phyloP scores from a whole-genome alignment of 2,329 filamentous ascomycete species.

The Seiridium cupressi region DNA sequence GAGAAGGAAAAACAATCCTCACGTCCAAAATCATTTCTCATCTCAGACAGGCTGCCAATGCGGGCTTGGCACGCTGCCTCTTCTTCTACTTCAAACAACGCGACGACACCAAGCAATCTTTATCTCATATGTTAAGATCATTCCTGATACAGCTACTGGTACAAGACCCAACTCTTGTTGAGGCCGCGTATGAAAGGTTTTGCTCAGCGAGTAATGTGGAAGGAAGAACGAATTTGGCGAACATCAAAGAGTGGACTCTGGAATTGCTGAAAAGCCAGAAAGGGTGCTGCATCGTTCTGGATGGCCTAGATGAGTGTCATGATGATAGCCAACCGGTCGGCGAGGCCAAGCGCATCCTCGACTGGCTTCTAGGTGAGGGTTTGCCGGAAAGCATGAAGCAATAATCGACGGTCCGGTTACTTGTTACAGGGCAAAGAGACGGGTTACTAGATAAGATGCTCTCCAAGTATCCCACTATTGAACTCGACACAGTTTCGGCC shows the following conservation, averaged over 20 bases:
- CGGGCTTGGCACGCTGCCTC: not conserved
- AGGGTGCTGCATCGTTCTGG: not conserved
- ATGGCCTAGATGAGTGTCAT: not conserved
- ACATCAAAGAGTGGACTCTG: not conserved
- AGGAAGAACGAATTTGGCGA: not conserved
- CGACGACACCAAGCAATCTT: constrained; percentile 5
- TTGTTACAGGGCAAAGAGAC: not conserved
- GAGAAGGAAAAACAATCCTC: not conserved
- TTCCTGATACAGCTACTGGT: not conserved
- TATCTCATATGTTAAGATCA: constrained; percentile 4
- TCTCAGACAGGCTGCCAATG: not conserved
- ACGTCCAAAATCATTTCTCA: not conserved
- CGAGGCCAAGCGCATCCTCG: not conserved
- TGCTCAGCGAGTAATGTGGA: not conserved
- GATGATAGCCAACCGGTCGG: not conserved
- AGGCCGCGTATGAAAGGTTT: not conserved
- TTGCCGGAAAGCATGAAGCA: not conserved
- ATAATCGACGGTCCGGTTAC: not conserved
- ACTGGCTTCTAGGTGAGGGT: not conserved
- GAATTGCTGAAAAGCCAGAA: not conserved
- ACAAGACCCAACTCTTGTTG: not conserved
- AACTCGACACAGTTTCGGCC: not conserved
- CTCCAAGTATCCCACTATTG: not conserved
- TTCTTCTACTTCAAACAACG: constrained; percentile 15
- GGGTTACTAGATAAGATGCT: not conserved